Percentiles rank a stretch among this genome's conserved stretches.
These are phyloP conservation scores for Pythium oligandrum DNA, from an alignment of 352 stramenopile species.

Conservation along the genomic window DNA sequence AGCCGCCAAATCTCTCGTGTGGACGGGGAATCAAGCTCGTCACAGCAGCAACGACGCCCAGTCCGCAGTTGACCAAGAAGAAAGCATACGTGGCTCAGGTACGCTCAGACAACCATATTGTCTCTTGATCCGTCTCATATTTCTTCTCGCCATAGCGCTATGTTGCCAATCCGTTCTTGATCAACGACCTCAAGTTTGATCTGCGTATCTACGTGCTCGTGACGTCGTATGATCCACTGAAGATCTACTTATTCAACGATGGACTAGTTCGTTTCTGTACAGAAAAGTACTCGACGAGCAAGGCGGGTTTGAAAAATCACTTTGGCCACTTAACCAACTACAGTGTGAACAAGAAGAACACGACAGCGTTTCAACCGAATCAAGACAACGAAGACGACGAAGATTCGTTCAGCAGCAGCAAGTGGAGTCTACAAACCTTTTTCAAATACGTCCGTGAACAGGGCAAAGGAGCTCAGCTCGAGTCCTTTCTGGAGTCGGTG, in stretches of 20 bases:
- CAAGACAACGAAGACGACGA: conserved; percentile 43
- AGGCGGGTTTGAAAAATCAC: conserved; percentile 63
- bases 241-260: conserved; percentile 83
- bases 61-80: conserved; percentile 61
- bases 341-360: conserved; percentile 90
- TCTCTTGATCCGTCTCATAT: conserved; percentile 10
- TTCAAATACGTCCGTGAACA: conserved; percentile 40
- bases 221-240: conserved; percentile 80
- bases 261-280: conserved; percentile 87
- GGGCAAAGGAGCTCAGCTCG: conserved; percentile 34
- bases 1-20: conserved; percentile 74
- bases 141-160: conserved; percentile 40
- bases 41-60: conserved; percentile 26
- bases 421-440: conserved; percentile 74
- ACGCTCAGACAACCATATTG: conserved; percentile 1
- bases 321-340: conserved; percentile 93
- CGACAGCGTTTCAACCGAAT: conserved; percentile 61
- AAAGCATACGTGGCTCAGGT: conserved; percentile 67
- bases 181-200: conserved; percentile 91
- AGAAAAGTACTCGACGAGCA: conserved; percentile 64
- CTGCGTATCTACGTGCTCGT: conserved; percentile 89
- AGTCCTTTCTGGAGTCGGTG: conserved; percentile 35
- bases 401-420: conserved; percentile 52
- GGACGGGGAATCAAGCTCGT: conserved; percentile 76
- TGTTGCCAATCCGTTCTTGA: conserved; percentile 73